Evolutionary conservation across 169 alveolate genomes (phyloP), one percentile per base, ranked within the genome.

Genomic region (Plasmodium gonderi): DNA sequence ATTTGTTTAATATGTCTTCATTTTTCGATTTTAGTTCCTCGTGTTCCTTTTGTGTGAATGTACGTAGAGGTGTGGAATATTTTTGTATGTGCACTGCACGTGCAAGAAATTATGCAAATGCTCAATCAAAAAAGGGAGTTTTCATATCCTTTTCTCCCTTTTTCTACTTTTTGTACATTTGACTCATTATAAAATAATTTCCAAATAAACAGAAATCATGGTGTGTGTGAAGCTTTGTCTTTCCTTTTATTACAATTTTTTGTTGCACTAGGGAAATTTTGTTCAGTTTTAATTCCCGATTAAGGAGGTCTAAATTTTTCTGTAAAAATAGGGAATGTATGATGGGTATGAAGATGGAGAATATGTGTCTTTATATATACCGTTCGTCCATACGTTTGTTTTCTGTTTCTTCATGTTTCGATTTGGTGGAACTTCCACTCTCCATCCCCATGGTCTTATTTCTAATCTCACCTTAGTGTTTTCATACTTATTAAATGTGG

Each of bases 211-310:
- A 44, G 42, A 29, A 29, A 76, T 5, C n/a, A 3, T 11, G 17
- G 40, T 17, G 49, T 47, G 40, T 76, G 83, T 3, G 36, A 40
- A 14, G 12, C 26, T 29, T 14, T 40, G 20, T 1, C 47, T 9
- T 5, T 31, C 20, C 36, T 81, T 29, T 49, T 67, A 26, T 85
- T 85, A 85, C 92, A 85, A 33, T 74, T 75, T 85, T 85, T 74
- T 75, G 92, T 17, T 85, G 92, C n/a, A 54, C 92, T 20, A 85
- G 51, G 8, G 92, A 85, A 31, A 74, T 72, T 33, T 85, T 72
- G 78, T 72, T 85, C 1, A 85, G 77, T 36, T 85, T 85, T 74
- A 74, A 44, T 40, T 85, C 85, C 44, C 92, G 49, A 51, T 85
- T 85, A 33, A 85, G 67, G 42, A 85, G 78, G 23, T 85, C 92